Percentiles rank a stretch among this genome's conserved stretches.
phyloP scores from a whole-genome alignment of 2,329 filamentous ascomycete species.

The Arthrinium phaeospermum region DNA sequence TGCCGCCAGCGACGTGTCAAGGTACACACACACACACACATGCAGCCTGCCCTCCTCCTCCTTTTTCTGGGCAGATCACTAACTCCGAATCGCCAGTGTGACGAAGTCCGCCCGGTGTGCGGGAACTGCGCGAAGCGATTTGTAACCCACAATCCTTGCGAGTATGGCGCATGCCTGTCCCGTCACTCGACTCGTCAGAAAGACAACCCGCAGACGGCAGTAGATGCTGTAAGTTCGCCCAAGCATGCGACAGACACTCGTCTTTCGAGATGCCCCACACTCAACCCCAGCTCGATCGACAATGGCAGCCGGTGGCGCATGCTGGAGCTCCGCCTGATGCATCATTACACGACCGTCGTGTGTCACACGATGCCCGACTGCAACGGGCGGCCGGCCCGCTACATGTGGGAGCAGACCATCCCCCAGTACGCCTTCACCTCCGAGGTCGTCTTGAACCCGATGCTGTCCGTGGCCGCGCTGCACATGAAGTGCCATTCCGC shows the following conservation, averaged over 20 bases:
- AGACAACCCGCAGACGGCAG: neutral
- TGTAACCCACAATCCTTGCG: neutral
- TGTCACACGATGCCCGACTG: conserved; percentile 20
- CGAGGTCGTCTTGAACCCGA: conserved; percentile 18
- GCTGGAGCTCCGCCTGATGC: conserved; percentile 23
- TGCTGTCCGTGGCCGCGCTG: conserved; percentile 20
- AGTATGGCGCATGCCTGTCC: neutral
- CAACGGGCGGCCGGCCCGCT: conserved; percentile 2
- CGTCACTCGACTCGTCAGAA: neutral
- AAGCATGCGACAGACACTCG: neutral
- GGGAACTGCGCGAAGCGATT: neutral
- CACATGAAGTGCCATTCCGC: conserved; percentile 17
- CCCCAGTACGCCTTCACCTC: conserved; percentile 18
- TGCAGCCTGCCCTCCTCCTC: neutral
- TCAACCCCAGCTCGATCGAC: neutral
- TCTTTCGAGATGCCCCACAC: neutral
- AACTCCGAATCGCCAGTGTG: neutral
- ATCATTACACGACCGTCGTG: conserved; percentile 20
- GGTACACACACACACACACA: neutral
- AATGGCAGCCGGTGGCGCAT: neutral
- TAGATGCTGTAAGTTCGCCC: neutral
- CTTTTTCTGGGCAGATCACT: neutral
- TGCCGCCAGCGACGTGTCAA: conserved; percentile 13
- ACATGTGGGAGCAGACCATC: conserved; percentile 21
- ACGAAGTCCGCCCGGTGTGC: neutral